Evolutionary conservation across 176 grass and related monocot species (phyloP), one percentile per base, ranked within the genome.

Genomic region (Miscanthus lutarioriparius): DNA sequence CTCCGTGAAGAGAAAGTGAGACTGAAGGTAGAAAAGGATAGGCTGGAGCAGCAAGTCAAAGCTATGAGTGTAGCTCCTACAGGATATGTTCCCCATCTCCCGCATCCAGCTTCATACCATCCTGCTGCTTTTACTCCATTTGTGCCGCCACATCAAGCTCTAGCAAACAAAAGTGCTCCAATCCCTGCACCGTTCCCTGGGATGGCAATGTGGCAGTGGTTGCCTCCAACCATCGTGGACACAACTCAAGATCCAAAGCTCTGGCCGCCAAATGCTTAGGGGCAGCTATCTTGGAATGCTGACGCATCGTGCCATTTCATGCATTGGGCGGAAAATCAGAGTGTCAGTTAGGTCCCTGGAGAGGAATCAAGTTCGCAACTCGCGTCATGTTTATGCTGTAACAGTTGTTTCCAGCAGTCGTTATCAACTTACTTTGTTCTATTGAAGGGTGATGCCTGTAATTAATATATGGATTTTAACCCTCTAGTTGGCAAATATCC

Each of bases 241-340:
- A 97, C 94, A 36, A 92, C 91, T 32, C 91, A 97, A 58, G 94
- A 97, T 74, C 82, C 91, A 61, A 97, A 92, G 86, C 87, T 97
- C 22, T 97, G 94, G 94, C 94, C 94, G 14, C 94, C 94, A 3
- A 94, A 97, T 90, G 94, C 94, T 64, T 97, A 84, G 69, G 67
- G 62, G 68, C 2, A 40, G 37, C 67, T 47, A 49, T n/a, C 8
- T 33, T 64, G 30, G 38, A 32, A 26, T 67, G 26, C 75, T 70
- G 40, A 66, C 64, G 76, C 35, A 15, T 45, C 6, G 54, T 63
- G 51, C 13, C 41, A 23, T 11, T 72, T 78, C 40, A 74, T 83
- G 62, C 67, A 64, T 78, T 88, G 76, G 70, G 56, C 59, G 77
- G 82, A 67, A 77, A 67, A 8, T 67, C 66, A 48, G 43, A 75